phyloP scores from a whole-genome alignment of 129 eudicot species.

The Kitagawia praeruptora region DNA sequence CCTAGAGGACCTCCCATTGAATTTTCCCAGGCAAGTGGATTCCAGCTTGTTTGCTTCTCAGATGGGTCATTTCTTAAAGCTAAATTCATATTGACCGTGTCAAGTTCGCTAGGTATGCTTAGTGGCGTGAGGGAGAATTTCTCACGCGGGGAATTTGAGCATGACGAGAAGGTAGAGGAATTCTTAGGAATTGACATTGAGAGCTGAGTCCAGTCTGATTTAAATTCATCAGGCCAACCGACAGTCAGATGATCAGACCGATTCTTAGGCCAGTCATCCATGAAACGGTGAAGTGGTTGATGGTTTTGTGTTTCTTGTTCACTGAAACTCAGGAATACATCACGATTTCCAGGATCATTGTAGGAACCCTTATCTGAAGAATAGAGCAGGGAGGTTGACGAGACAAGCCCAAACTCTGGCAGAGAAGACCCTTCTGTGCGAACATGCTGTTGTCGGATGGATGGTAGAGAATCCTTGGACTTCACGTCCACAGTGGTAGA shows the following conservation, averaged over 20 bases:
- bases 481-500: slow-evolving; percentile 24
- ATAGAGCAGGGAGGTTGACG: slow-evolving; percentile 37
- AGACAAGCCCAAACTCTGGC: slow-evolving; percentile 33
- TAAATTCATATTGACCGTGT: slow-evolving; percentile 37
- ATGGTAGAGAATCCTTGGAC: slow-evolving; percentile 27
- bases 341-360: slow-evolving; percentile 24
- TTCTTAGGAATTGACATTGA: slow-evolving; percentile 87
- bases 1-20: slow-evolving; percentile 84
- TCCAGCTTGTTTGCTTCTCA: slow-evolving; percentile 50
- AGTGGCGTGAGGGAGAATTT: slow-evolving; percentile 40
- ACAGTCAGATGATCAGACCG: slow-evolving; percentile 28
- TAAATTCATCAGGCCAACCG: slow-evolving; percentile 50
- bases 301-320: slow-evolving; percentile 34
- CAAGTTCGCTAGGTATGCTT: slow-evolving; percentile 45
- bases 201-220: slow-evolving; percentile 86
- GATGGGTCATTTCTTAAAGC: slow-evolving; percentile 21
- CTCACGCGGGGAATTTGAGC: slow-evolving; percentile 53
- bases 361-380: slow-evolving; percentile 38
- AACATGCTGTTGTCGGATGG: slow-evolving; percentile 27
- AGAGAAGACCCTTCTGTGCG: slow-evolving; percentile 26
- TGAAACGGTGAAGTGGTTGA: slow-evolving; percentile 40
- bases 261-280: slow-evolving; percentile 57
- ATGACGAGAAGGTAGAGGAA: slow-evolving; percentile 46
- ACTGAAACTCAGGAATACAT: slow-evolving; percentile 31
- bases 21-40: slow-evolving; percentile 59